Base-by-base conservation (phyloP, 2,329 filamentous ascomycete species). In the Ophiosphaerella korrae region DNA sequence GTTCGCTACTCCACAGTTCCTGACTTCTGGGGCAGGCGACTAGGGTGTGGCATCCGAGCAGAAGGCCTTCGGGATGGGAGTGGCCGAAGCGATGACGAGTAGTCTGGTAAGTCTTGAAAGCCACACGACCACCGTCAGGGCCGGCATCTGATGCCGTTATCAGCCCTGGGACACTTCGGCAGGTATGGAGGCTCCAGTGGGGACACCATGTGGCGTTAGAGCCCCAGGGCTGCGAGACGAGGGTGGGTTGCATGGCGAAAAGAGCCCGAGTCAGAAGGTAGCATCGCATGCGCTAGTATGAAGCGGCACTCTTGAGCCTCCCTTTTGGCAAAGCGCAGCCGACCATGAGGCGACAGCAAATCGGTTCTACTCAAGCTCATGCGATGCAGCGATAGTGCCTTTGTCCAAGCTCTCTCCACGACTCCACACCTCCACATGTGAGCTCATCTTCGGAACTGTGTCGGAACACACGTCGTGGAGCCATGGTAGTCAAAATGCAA, bases 381-480 rank as follows among this genome's bases (percentile, higher is more conserved):
- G 48, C 49, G 49, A 52, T 38, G 37, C 21, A 36, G 41, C 26
- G 26, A 46, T 38, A 40, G 18, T 38, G 34, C 24, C 18, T 37
- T 45, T 34, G 36, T 40, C 48, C 40, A 48, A 37, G 26, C 31
- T 32, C 32, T 32, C 48, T 37, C 52, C 51, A 53, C 53, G 26
- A 29, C 26, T 29, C 6, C 26, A 47, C 37, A n/a, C 12, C 14
- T 36, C 33, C 39, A 51, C 48, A 42, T 6, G 33, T 41, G 43
- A 38, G 48, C 48, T 43, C 42, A 24, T 44, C 13, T 48, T 63
- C 57, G 61, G 58, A 62, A 62, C 53, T 34, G 24, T 34, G 46
- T 57, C 54, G 61, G 63, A 62, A 64, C 55, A 64, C 55, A 50
- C 54, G 45, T 58, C 40, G 48, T 45, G 51, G 37, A 53, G 53